These are phyloP conservation scores for Nasturtium officinale DNA, from an alignment of 345 rosid genomes.

Conservation along the genomic window DNA sequence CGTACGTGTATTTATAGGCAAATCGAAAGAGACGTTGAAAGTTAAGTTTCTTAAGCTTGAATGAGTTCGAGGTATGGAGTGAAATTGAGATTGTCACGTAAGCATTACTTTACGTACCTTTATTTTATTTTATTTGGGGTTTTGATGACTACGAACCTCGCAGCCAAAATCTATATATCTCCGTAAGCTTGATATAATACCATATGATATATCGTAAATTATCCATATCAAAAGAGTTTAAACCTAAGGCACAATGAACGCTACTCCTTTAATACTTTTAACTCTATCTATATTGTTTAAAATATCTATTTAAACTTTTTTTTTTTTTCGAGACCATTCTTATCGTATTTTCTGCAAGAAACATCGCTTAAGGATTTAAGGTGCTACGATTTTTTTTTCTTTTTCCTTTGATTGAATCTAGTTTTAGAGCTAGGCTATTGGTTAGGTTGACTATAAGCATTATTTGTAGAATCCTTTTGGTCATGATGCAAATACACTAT, in stretches of 20 bases:
- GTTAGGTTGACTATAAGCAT: slow-evolving; percentile 10
- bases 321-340: slow-evolving; percentile 35
- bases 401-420: neutral
- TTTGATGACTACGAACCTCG: neutral
- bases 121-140: neutral
- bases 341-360: slow-evolving; percentile 42
- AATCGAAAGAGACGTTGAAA: slow-evolving; percentile 23
- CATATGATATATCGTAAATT: neutral
- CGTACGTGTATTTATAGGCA: slow-evolving; percentile 42
- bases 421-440: neutral
- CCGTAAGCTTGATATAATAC: neutral
- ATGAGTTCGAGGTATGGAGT: slow-evolving; percentile 44
- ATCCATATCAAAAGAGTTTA: neutral
- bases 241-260: neutral
- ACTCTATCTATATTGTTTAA: slow-evolving; percentile 18
- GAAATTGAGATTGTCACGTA: slow-evolving; percentile 48
- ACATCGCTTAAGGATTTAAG: slow-evolving; percentile 42
- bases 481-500: neutral
- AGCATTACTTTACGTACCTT: slow-evolving; percentile 25
- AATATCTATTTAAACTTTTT: slow-evolving; percentile 11
- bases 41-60: slow-evolving; percentile 34
- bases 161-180: neutral
- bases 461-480: neutral
- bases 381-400: neutral
- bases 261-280: slow-evolving; percentile 19